phyloP scores from a whole-genome alignment of 495 filamentous ascomycete species.

The Hapsidospora chrysogenum region DNA sequence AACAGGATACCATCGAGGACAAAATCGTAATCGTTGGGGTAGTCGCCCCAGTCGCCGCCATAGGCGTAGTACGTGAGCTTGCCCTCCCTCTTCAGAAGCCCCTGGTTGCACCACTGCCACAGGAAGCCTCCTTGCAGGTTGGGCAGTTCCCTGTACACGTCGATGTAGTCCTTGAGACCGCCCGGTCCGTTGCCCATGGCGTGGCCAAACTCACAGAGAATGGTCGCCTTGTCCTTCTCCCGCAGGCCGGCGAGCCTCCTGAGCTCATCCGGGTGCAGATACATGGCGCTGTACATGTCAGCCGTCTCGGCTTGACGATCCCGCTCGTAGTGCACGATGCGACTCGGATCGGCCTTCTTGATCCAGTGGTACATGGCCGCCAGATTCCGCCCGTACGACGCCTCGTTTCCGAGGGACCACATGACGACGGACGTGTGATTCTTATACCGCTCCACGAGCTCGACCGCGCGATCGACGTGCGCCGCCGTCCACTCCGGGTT shows the following conservation, averaged over 20 bases:
- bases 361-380: constrained; percentile 39
- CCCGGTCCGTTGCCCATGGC: constrained; percentile 53
- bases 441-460: constrained; percentile 41
- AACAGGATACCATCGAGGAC: constrained; percentile 41
- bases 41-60: constrained; percentile 43
- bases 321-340: constrained; percentile 44
- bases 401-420: constrained; percentile 47
- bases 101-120: constrained; percentile 53
- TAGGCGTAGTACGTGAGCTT: constrained; percentile 38
- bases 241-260: constrained; percentile 20
- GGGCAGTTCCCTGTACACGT: constrained; percentile 33
- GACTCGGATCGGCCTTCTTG: constrained; percentile 29
- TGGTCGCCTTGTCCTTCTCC: constrained; percentile 26
- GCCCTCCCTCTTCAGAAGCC: constrained; percentile 27
- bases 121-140: constrained; percentile 44
- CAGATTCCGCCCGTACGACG: constrained; percentile 42
- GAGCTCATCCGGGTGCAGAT: constrained; percentile 31
- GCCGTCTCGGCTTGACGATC: constrained; percentile 33
- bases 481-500: constrained; percentile 40
- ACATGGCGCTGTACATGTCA: constrained; percentile 47
- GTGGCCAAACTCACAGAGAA: constrained; percentile 45
- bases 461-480: constrained; percentile 41
- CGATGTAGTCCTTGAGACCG: constrained; percentile 38
- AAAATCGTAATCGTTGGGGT: constrained; percentile 41
- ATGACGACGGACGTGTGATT: constrained; percentile 42